A percentile compares a stretch with the other conserved stretches of the same genome.
Conservation (phyloP, 2,329 filamentous ascomycete species). For the Neophaeococcomyces aloes region DNA sequence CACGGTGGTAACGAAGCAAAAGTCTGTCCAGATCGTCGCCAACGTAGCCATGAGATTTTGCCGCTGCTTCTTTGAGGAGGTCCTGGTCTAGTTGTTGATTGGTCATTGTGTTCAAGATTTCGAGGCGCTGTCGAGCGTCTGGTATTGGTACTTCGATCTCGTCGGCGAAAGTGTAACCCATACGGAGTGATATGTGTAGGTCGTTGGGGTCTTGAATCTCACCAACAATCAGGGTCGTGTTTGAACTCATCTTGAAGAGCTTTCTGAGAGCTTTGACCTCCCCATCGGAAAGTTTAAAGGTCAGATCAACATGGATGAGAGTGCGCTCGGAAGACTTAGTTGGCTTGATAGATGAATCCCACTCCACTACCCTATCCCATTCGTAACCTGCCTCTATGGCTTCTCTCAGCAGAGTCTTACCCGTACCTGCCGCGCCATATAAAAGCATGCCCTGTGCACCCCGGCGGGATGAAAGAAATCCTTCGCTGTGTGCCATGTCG, state of each 20-base stretch:
- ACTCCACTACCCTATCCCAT: conserved; percentile 58
- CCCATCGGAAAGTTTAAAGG: neutral
- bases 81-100: conserved; percentile 40
- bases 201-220: conserved; percentile 63
- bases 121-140: conserved; percentile 56
- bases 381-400: conserved; percentile 51
- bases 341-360: conserved; percentile 36
- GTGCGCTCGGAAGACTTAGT: conserved; percentile 24
- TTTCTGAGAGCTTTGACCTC: neutral
- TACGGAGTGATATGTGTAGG: conserved; percentile 59
- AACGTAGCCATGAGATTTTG: conserved; percentile 78
- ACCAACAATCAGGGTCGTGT: conserved; percentile 60
- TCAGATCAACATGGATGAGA: conserved; percentile 13
- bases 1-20: conserved; percentile 26
- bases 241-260: conserved; percentile 32
- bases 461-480: conserved; percentile 29
- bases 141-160: conserved; percentile 70
- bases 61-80: conserved; percentile 52
- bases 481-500: conserved; percentile 7
- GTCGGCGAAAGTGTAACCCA: conserved; percentile 51
- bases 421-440: conserved; percentile 73
- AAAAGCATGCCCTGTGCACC: conserved; percentile 50
- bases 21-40: conserved; percentile 64
- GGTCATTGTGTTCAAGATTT: conserved; percentile 59
- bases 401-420: conserved; percentile 66